Evolutionary conservation across 352 stramenopile species (phyloP).

Genomic region (Globisporangium alternatum): DNA sequence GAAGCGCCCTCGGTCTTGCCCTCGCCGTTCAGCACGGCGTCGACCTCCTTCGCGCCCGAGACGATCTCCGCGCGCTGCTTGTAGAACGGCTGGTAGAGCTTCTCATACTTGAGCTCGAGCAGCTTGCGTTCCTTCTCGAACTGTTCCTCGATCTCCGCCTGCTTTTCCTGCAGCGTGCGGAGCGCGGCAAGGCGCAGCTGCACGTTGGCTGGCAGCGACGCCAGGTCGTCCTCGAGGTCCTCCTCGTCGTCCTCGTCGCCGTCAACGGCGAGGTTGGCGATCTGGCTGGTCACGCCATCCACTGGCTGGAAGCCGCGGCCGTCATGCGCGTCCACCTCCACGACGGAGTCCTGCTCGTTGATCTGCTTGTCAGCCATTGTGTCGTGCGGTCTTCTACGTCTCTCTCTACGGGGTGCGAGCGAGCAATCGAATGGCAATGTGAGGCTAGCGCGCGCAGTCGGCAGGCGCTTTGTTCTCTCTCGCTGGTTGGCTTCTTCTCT

Average conservation of each 20-base stretch:
- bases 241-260: slow-evolving; percentile 24
- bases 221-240: slow-evolving; percentile 55
- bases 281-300: slow-evolving; percentile 32
- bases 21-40: slow-evolving; percentile 44
- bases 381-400: background rate
- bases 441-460: background rate
- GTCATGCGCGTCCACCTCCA: slow-evolving; percentile 64
- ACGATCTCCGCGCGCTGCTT: slow-evolving; percentile 70
- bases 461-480: background rate
- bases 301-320: slow-evolving; percentile 64
- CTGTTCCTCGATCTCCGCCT: slow-evolving; percentile 72
- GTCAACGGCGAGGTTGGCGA: slow-evolving; percentile 34
- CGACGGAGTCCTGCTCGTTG: slow-evolving; percentile 42
- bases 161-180: slow-evolving; percentile 74
- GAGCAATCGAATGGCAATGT: slow-evolving; percentile 17
- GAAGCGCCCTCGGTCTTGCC: slow-evolving; percentile 30
- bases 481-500: slow-evolving; percentile 4
- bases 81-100: slow-evolving; percentile 86
- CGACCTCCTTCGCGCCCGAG: slow-evolving; percentile 72
- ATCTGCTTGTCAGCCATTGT: slow-evolving; percentile 43
- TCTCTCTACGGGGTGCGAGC: background rate
- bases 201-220: slow-evolving; percentile 67
- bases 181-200: slow-evolving; percentile 66
- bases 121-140: slow-evolving; percentile 84
- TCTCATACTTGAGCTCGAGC: slow-evolving; percentile 87